Percentiles rank a stretch among this genome's conserved stretches.
phyloP scores from a whole-genome alignment of 495 filamentous ascomycete species.

The Xylaria scruposa region DNA sequence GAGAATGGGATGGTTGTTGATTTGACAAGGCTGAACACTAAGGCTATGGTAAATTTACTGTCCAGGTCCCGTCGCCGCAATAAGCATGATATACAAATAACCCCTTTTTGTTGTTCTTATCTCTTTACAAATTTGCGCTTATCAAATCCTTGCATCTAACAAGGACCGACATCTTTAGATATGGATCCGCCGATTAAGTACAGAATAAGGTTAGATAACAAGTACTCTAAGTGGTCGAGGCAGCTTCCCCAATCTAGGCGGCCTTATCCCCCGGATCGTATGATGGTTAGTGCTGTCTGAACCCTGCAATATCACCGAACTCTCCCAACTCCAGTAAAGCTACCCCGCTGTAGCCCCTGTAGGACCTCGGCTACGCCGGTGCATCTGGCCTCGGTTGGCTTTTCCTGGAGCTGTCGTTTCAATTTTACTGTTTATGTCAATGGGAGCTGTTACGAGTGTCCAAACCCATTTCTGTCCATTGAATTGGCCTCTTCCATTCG shows the following conservation, averaged over 20 bases:
- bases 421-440: slow-evolving; percentile 1
- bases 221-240: no score
- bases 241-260: not conserved
- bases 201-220: no score
- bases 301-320: not conserved
- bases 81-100: no score
- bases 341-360: slow-evolving; percentile 26
- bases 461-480: not conserved
- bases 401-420: slow-evolving; percentile 15
- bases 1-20: not conserved
- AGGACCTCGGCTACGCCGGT: slow-evolving; percentile 25
- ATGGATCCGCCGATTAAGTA: no score
- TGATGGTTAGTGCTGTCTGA: slow-evolving; percentile 19
- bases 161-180: not conserved
- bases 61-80: no score
- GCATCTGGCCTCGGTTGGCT: slow-evolving; percentile 27
- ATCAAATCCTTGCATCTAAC: not conserved
- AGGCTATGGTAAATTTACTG: no score
- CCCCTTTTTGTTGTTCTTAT: not conserved
- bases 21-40: slow-evolving; percentile 3
- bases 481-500: not conserved
- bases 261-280: slow-evolving; percentile 33
- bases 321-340: slow-evolving; percentile 17
- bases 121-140: not conserved
- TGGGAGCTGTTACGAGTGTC: not conserved